Conservation (phyloP, 768 basidiomycete genomes). For the Russula virescens region DNA sequence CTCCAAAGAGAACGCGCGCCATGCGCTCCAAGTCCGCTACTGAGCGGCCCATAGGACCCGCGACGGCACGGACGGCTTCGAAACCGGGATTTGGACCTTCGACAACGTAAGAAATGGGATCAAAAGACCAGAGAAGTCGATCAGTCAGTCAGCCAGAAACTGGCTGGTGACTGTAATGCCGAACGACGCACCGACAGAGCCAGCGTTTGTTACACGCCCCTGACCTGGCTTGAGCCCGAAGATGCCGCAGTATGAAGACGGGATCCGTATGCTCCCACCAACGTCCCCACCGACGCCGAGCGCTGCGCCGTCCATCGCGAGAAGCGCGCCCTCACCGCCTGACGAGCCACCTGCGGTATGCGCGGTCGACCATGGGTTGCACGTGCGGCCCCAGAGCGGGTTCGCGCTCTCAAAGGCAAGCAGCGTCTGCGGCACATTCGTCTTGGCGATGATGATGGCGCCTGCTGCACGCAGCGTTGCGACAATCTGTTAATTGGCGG, state of each 20-base stretch:
- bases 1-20: slow-evolving; percentile 49
- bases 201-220: slow-evolving; percentile 50
- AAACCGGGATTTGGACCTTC: slow-evolving; percentile 62
- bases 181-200: slow-evolving; percentile 39
- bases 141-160: no score
- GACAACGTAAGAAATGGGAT: neutral
- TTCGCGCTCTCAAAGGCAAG: slow-evolving; percentile 79
- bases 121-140: no score
- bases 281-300: slow-evolving; percentile 84
- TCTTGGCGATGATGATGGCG: slow-evolving; percentile 80
- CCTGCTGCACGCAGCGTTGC: slow-evolving; percentile 56
- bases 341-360: slow-evolving; percentile 28
- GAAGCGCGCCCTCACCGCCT: slow-evolving; percentile 57
- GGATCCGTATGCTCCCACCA: slow-evolving; percentile 80
- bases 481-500: slow-evolving; percentile 41
- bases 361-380: slow-evolving; percentile 55
- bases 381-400: slow-evolving; percentile 67
- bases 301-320: slow-evolving; percentile 72
- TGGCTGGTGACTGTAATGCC: no score
- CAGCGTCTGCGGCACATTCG: slow-evolving; percentile 90
- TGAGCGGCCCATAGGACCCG: slow-evolving; percentile 65
- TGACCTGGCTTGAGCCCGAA: slow-evolving; percentile 69
- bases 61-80: slow-evolving; percentile 52
- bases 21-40: slow-evolving; percentile 67
- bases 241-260: slow-evolving; percentile 70